These are phyloP conservation scores for Candida tallmaniae DNA, from an alignment of 805 yeast species.

Conservation along the genomic window DNA sequence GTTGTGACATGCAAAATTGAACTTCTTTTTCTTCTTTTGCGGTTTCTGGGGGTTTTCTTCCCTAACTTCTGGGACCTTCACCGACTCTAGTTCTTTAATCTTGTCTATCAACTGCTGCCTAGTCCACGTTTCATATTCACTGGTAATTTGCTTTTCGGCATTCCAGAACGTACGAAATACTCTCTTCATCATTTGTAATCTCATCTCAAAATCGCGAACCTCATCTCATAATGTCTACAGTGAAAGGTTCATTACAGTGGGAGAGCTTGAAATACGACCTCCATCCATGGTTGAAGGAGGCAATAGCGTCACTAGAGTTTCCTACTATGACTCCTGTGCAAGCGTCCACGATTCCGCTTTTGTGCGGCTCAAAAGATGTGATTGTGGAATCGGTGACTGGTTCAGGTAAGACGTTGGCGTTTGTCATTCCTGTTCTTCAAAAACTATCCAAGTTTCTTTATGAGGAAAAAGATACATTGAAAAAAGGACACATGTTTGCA, in stretches of 20 bases:
- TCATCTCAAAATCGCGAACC: conserved; percentile 7
- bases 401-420: conserved; percentile 95
- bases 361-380: conserved; percentile 83
- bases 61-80: neutral
- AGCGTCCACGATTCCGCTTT: conserved; percentile 87
- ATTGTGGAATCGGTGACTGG: conserved; percentile 98
- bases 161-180: conserved; percentile 18
- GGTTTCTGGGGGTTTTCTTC: conserved; percentile 1
- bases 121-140: conserved; percentile 56
- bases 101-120: conserved; percentile 58
- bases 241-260: conserved; percentile 54
- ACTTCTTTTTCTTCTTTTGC: conserved; percentile 30
- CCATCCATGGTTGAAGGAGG: conserved; percentile 68
- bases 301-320: conserved; percentile 71
- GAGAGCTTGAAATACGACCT: conserved; percentile 46
- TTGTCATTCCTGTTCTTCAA: conserved; percentile 76
- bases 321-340: conserved; percentile 93
- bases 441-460: conserved; percentile 41
- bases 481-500: conserved; percentile 66
- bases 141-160: conserved; percentile 10
- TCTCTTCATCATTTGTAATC: conserved; percentile 21
- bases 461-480: conserved; percentile 27
- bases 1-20: conserved; percentile 62
- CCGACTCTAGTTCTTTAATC: conserved; percentile 52
- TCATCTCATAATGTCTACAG: conserved; percentile 16